phyloP scores from a whole-genome alignment of 2,329 filamentous ascomycete species.

The Fusarium neocosmosporiellum region DNA sequence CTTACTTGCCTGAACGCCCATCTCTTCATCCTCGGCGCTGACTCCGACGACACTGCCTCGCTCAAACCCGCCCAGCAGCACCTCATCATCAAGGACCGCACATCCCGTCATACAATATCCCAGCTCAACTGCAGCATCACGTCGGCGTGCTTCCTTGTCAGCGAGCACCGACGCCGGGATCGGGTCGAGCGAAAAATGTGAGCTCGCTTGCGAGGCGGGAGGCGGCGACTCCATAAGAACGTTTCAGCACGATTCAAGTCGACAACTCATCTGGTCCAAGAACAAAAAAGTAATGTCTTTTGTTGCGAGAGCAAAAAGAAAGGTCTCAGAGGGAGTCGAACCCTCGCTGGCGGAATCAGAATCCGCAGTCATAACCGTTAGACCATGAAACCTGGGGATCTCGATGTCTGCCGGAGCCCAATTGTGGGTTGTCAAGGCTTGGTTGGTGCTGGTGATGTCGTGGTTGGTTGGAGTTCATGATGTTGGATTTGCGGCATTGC shows the following conservation, averaged over 20 bases:
- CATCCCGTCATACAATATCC: slow-evolving; percentile 58
- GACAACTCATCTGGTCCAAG: background rate
- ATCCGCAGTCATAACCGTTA: slow-evolving; percentile 1
- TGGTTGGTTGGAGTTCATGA: background rate
- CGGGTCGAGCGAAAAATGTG: slow-evolving; percentile 57
- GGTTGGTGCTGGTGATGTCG: background rate
- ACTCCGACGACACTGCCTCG: slow-evolving; percentile 65
- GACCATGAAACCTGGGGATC: background rate
- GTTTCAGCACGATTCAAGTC: background rate
- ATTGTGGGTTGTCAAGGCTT: background rate
- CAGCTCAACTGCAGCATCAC: slow-evolving; percentile 44
- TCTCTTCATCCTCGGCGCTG: slow-evolving; percentile 63
- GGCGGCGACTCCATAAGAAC: slow-evolving; percentile 5
- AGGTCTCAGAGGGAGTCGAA: background rate
- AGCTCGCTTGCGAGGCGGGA: slow-evolving; percentile 56
- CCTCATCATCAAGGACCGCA: slow-evolving; percentile 59
- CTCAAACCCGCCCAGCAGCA: slow-evolving; percentile 62
- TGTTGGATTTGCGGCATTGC: background rate
- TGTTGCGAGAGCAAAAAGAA: background rate
- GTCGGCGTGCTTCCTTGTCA: slow-evolving; percentile 51
- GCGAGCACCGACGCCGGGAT: slow-evolving; percentile 58
- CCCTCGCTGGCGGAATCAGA: background rate
- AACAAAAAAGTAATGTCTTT: background rate
- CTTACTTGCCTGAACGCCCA: slow-evolving; percentile 58
- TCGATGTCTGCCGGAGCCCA: background rate